Evolutionary conservation across 2,329 filamentous ascomycete species (phyloP).

Genomic region (Diaporthe citri): DNA sequence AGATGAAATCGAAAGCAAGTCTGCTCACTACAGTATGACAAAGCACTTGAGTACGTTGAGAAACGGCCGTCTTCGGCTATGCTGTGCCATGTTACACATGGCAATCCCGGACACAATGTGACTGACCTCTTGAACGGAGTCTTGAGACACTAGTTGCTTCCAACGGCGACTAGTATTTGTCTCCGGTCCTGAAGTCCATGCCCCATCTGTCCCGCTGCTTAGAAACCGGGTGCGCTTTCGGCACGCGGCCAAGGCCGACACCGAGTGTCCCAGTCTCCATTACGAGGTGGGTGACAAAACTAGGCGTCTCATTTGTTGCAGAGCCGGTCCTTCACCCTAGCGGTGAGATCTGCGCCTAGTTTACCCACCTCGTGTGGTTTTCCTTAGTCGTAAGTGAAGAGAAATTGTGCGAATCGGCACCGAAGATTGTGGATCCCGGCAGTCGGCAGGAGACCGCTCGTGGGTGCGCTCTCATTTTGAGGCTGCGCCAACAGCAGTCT

Average conservation of each 20-base stretch:
- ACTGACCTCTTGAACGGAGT: not conserved
- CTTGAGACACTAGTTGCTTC: not conserved
- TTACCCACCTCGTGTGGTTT: conserved; percentile 11
- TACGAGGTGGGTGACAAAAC: conserved; percentile 10
- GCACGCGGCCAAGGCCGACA: conserved; percentile 17
- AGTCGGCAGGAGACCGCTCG: not conserved
- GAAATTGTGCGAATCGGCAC: conserved; percentile 20
- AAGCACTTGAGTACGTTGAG: not conserved
- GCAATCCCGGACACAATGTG: no score
- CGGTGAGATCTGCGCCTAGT: conserved; percentile 11
- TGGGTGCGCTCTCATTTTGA: not conserved
- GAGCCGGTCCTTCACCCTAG: not conserved
- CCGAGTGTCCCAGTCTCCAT: conserved; percentile 16
- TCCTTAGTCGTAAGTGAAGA: conserved; percentile 2
- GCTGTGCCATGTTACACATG: not conserved
- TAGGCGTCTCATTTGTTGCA: conserved; percentile 3
- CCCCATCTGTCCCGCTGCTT: not conserved
- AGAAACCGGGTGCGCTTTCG: conserved; percentile 18
- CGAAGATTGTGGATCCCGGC: conserved; percentile 15
- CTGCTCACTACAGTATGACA: not conserved
- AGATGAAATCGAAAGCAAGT: not conserved
- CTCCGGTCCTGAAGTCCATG: conserved; percentile 11
- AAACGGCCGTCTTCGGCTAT: not conserved
- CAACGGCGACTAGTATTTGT: conserved; percentile 5
- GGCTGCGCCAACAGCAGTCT: not conserved